Base-by-base conservation (phyloP, 2,329 filamentous ascomycete species). In the Didymella segeticola region DNA sequence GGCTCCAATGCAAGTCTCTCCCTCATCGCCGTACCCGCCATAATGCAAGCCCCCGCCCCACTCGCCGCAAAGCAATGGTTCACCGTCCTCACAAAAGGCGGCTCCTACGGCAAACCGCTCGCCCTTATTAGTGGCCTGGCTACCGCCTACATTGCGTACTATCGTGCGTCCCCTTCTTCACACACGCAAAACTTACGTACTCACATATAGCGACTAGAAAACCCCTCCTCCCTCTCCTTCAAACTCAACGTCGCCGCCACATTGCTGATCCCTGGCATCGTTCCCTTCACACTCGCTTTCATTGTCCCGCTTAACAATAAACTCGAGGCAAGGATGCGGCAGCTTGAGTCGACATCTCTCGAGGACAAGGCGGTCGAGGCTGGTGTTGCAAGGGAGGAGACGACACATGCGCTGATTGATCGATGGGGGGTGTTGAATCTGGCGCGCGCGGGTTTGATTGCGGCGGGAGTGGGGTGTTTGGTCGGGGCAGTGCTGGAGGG, bases 11-110 rank as follows among this genome's bases (percentile, higher is more conserved):
- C 62, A 12, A 60, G 49, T 51, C 58, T 73, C 47, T 84, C 81
- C 5, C 61, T 75, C 64, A 72, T 78, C 52, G 57, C 75, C n/a
- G 64, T 83, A 2, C 84, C 84, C 1, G 77, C 81, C 33, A 70
- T 86, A 8, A 78, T 87, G 53, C 76, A 82, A 53, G 80, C 82
- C 0, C 85, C 85, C 1, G 78, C 81, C 1, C 79, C 79, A 1
- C 71, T 86, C 10, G 79, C 86, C 56, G 80, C 82, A 26, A 76
- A 75, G 31, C 84, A 87, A 71, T 87, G 83, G 83, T 62, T 69
- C 53, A 74, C 67, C 33, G 68, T 78, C 53, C 81, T 75, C 69
- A 63, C 69, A 15, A 60, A 64, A 2, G 80, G 80, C 43, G 75
- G 62, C 67, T 47, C 56, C 61, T 47, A 76, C 31, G 76, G 80